phyloP scores from a whole-genome alignment of 2,329 filamentous ascomycete species.

The Clonostachys rosea region DNA sequence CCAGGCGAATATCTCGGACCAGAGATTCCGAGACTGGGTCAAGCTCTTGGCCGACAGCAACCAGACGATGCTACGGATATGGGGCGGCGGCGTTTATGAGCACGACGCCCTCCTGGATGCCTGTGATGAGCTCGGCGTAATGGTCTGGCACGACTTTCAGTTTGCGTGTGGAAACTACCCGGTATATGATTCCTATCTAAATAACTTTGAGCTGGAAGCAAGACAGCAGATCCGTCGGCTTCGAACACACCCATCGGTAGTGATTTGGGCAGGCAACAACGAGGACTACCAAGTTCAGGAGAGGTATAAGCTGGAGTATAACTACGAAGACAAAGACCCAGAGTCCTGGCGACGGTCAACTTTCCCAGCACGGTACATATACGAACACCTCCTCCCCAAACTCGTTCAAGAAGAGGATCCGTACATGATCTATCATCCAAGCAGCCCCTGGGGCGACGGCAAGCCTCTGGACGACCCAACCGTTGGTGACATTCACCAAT shows the following conservation, averaged over 20 bases:
- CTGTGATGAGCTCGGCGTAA: constrained; percentile 67
- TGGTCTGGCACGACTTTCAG: constrained; percentile 79
- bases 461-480: constrained; percentile 58
- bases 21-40: constrained; percentile 66
- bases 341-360: constrained; percentile 69
- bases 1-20: constrained; percentile 56
- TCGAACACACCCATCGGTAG: constrained; percentile 57
- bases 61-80: constrained; percentile 72
- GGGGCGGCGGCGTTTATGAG: constrained; percentile 71
- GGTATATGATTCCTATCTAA: constrained; percentile 53
- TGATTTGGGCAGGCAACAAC: constrained; percentile 77
- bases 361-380: constrained; percentile 74
- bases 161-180: constrained; percentile 72
- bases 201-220: constrained; percentile 57
- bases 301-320: constrained; percentile 61
- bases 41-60: constrained; percentile 66
- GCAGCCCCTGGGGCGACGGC: constrained; percentile 64
- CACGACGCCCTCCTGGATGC: constrained; percentile 63
- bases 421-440: constrained; percentile 65
- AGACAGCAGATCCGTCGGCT: constrained; percentile 55
- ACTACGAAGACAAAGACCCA: constrained; percentile 68
- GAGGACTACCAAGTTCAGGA: constrained; percentile 75
- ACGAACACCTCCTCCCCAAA: constrained; percentile 69
- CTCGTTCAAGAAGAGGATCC: constrained; percentile 58
- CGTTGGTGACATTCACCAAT: constrained; percentile 77